phyloP scores from a whole-genome alignment of 306 rosid species.

The Fagus sylvatica region DNA sequence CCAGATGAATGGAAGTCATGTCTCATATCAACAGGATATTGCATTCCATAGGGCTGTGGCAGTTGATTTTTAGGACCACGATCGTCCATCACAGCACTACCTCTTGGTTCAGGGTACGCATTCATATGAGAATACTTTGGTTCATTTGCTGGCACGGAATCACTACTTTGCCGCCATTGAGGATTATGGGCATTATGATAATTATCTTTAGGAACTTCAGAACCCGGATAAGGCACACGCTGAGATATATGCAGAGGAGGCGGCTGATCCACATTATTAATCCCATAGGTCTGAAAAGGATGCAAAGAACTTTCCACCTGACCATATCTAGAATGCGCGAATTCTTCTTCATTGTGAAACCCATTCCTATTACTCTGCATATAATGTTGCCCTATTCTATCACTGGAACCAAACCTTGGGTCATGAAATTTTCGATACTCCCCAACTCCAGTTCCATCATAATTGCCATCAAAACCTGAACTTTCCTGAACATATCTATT shows the following conservation, averaged over 20 bases:
- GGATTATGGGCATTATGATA: slow-evolving; percentile 9
- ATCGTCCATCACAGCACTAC: background rate
- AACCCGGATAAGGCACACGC: background rate
- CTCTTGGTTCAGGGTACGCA: slow-evolving; percentile 25
- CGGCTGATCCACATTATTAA: background rate
- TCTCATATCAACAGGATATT: slow-evolving; percentile 7
- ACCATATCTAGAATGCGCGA: slow-evolving; percentile 1
- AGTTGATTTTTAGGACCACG: slow-evolving; percentile 13
- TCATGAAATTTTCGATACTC: background rate
- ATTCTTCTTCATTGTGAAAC: slow-evolving; percentile 15
- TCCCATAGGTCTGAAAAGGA: slow-evolving; percentile 2
- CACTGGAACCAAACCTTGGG: slow-evolving; percentile 4
- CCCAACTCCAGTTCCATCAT: background rate
- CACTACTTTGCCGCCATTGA: slow-evolving; percentile 9
- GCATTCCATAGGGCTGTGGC: slow-evolving; percentile 31
- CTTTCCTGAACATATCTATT: slow-evolving; percentile 7
- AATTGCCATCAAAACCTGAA: slow-evolving; percentile 10
- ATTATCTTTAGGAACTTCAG: background rate
- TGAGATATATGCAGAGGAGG: slow-evolving; percentile 1
- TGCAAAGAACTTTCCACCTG: slow-evolving; percentile 1
- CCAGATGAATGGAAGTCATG: slow-evolving; percentile 10
- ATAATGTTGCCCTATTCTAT: background rate
- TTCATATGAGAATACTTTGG: slow-evolving; percentile 11
- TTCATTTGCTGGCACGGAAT: slow-evolving; percentile 17
- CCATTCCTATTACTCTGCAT: slow-evolving; percentile 8